Percentiles rank a stretch among this genome's conserved stretches.
phyloP scores from a whole-genome alignment of 371 early-diverging fungal genomes.

The Haplosporangium sp. region DNA sequence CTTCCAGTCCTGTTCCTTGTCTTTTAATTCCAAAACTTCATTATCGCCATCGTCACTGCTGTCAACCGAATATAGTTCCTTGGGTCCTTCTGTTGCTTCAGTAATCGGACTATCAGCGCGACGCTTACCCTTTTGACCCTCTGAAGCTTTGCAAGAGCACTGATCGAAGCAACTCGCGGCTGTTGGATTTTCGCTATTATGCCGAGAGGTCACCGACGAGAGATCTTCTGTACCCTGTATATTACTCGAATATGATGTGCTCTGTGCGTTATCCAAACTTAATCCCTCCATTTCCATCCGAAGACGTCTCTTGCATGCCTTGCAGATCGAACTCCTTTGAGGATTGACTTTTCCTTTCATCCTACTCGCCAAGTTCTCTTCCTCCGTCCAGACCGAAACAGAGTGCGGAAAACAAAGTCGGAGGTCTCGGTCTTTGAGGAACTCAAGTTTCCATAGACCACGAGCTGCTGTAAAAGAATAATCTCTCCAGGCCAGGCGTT shows the following conservation, averaged over 20 bases:
- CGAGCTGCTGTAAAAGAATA: conserved; percentile 39
- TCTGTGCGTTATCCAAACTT: too few species aligned
- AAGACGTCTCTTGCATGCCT: too few species aligned
- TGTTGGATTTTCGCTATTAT: too few species aligned
- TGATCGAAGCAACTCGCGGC: too few species aligned
- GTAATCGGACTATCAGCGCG: background rate
- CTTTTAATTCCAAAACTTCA: background rate
- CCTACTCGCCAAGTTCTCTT: background rate
- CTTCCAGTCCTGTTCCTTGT: conserved; percentile 57
- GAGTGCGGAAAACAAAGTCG: conserved; percentile 11
- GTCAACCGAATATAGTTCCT: background rate
- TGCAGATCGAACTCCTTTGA: too few species aligned
- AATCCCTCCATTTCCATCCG: background rate
- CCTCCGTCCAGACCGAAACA: background rate
- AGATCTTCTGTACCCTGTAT: too few species aligned
- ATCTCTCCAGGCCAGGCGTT: conserved; percentile 28
- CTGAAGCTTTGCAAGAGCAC: background rate
- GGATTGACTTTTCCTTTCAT: background rate
- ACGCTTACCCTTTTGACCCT: conserved; percentile 6
- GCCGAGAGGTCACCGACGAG: too few species aligned
- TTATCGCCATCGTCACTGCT: background rate
- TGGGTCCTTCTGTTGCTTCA: too few species aligned
- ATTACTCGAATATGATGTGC: too few species aligned
- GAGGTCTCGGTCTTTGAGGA: conserved; percentile 26
- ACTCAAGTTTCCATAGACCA: conserved; percentile 42